phyloP scores from a whole-genome alignment of 2,329 filamentous ascomycete species.

The Pseudogymnoascus destructans region DNA sequence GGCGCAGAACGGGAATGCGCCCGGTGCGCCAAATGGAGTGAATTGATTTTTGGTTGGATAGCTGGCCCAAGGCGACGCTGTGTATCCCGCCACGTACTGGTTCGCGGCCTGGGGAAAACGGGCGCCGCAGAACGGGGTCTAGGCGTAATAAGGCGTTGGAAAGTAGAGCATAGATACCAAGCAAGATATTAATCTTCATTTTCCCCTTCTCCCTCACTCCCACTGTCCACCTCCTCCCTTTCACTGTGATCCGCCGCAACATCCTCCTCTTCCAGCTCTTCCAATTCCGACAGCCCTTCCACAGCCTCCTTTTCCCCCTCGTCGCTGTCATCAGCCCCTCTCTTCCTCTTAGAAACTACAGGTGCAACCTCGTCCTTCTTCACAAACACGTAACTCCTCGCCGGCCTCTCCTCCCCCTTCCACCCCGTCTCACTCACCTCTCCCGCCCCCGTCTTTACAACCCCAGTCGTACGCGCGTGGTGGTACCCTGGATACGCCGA shows the following conservation, averaged over 20 bases:
- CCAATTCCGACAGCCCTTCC: conserved; percentile 23
- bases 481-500: conserved; percentile 58
- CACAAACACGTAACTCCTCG: conserved; percentile 50
- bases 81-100: neutral
- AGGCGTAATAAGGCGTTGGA: neutral
- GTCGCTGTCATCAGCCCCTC: conserved; percentile 20
- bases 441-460: conserved; percentile 37
- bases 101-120: neutral
- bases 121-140: neutral
- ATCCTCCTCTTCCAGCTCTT: conserved; percentile 19
- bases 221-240: conserved; percentile 25
- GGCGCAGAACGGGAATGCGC: conserved; percentile 17
- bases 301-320: conserved; percentile 20
- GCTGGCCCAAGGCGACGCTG: conserved; percentile 10
- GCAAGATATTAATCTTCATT: conserved; percentile 16
- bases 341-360: conserved; percentile 24
- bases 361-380: conserved; percentile 38
- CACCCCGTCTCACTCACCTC: conserved; percentile 32
- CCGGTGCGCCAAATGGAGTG: conserved; percentile 1
- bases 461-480: conserved; percentile 61
- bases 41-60: conserved; percentile 14
- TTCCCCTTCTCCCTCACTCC: conserved; percentile 23
- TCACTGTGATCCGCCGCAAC: conserved; percentile 20
- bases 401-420: conserved; percentile 39
- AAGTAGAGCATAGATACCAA: conserved; percentile 14